Conservation (phyloP, 2,329 filamentous ascomycete genomes). For the Neoarthrinium moseri region DNA sequence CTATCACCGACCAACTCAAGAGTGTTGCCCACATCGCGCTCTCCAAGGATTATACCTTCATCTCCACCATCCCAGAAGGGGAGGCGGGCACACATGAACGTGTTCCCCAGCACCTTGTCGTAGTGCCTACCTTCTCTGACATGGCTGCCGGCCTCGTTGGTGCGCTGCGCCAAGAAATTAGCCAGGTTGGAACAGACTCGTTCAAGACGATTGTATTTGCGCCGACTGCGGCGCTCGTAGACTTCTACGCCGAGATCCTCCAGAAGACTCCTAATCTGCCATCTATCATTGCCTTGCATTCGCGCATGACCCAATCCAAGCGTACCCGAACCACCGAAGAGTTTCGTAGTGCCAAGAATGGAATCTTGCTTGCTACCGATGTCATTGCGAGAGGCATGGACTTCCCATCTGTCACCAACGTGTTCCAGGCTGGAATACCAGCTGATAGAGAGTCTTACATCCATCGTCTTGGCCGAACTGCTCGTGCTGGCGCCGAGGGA, state of each 20-base stretch:
- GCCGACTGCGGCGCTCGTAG: constrained; percentile 55
- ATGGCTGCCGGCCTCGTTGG: constrained; percentile 60
- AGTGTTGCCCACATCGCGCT: constrained; percentile 70
- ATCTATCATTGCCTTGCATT: constrained; percentile 45
- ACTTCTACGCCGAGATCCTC: constrained; percentile 49
- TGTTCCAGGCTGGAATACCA: constrained; percentile 63
- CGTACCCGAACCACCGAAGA: constrained; percentile 60
- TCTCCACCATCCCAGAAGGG: constrained; percentile 74
- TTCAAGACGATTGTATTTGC: constrained; percentile 89
- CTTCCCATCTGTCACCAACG: constrained; percentile 66
- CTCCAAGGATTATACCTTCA: constrained; percentile 71
- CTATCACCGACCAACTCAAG: constrained; percentile 76
- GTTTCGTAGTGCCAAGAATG: constrained; percentile 51
- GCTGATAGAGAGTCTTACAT: constrained; percentile 63
- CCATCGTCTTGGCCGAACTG: constrained; percentile 66
- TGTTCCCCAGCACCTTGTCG: constrained; percentile 71
- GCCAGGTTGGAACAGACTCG: constrained; percentile 33
- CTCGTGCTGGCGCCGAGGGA: constrained; percentile 62
- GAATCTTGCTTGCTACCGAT: constrained; percentile 66
- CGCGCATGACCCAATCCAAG: constrained; percentile 48
- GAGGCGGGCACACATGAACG: constrained; percentile 75
- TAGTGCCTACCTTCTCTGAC: constrained; percentile 68
- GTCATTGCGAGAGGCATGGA: constrained; percentile 73
- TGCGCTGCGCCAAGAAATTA: constrained; percentile 47
- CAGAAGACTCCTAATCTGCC: constrained; percentile 37